Evolutionary conservation across 164 flowering plant species (phyloP).

Genomic region (Vitis rotundifolia): DNA sequence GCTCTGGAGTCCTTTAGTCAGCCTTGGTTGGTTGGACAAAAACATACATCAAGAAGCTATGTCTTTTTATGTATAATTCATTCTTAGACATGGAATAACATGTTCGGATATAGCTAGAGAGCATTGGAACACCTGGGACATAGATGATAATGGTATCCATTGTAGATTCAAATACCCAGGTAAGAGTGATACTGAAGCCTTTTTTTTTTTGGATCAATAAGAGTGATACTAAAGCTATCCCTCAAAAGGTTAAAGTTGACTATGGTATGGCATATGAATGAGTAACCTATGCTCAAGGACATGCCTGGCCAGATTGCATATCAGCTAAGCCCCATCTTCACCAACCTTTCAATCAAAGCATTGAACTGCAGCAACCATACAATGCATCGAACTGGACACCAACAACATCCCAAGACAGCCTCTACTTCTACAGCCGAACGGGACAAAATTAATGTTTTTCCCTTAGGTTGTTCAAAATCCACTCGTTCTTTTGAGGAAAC

Average conservation of each 20-base stretch:
- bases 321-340: neutral
- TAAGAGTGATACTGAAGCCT: too few species aligned
- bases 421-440: conserved; percentile 17
- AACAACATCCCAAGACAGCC: conserved; percentile 4
- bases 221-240: too few species aligned
- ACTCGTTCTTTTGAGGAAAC: neutral
- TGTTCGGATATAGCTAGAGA: too few species aligned
- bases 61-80: too few species aligned
- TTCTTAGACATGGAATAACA: too few species aligned
- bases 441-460: conserved; percentile 5
- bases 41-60: too few species aligned
- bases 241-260: conserved; percentile 5
- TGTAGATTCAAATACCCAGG: too few species aligned
- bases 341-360: conserved; percentile 17
- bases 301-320: conserved; percentile 2
- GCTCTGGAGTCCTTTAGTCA: too few species aligned
- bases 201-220: too few species aligned
- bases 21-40: too few species aligned
- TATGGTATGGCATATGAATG: conserved; percentile 6
- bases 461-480: neutral
- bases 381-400: neutral
- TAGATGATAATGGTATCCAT: too few species aligned
- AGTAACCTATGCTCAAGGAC: conserved; percentile 7
- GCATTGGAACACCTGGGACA: too few species aligned
- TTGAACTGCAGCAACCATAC: conserved; percentile 1